phyloP scores from a whole-genome alignment of 2,329 filamentous ascomycete species.

The Xylariaceae sp. region DNA sequence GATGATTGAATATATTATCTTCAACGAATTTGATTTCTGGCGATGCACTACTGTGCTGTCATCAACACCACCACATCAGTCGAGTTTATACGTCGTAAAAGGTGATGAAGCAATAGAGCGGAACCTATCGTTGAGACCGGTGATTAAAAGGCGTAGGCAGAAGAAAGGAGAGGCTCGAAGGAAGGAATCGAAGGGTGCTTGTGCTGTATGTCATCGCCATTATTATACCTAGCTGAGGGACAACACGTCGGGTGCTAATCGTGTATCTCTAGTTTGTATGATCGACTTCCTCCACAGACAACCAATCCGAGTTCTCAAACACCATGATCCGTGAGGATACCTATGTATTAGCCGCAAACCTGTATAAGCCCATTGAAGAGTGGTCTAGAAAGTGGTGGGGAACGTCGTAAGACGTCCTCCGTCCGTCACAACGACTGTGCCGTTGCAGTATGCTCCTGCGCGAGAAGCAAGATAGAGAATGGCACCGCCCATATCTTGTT shows the following conservation, averaged over 20 bases:
- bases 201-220: not conserved
- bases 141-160: no score
- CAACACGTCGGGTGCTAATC: not conserved
- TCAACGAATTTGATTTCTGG: no score
- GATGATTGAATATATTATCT: no score
- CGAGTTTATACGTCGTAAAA: no score
- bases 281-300: not conserved
- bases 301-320: not conserved
- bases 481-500: constrained; percentile 59
- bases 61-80: no score
- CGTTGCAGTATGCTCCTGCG: constrained; percentile 63
- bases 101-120: no score
- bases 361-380: not conserved
- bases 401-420: constrained; percentile 55
- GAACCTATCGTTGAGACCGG: no score
- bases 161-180: no score
- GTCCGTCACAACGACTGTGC: constrained; percentile 56
- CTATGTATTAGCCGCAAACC: not conserved
- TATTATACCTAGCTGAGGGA: not conserved
- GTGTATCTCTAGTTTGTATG: not conserved
- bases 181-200: not conserved
- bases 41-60: no score
- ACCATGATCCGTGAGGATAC: not conserved
- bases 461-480: constrained; percentile 60
- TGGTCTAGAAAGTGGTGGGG: constrained; percentile 47